Percentiles rank a stretch among this genome's conserved stretches.
phyloP scores from a whole-genome alignment of 768 basidiomycete genomes.

The Crepidotus variabilis region DNA sequence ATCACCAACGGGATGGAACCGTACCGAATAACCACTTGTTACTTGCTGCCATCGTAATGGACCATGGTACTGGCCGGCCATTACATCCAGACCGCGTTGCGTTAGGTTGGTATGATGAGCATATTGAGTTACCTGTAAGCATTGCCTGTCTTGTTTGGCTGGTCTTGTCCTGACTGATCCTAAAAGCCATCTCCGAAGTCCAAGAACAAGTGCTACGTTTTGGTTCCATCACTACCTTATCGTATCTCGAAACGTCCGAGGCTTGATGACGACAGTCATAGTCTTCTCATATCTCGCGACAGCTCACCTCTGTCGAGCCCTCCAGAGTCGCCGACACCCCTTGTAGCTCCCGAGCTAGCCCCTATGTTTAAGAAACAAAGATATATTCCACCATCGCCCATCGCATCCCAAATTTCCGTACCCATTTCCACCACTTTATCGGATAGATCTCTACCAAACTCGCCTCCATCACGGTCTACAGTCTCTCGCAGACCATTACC shows the following conservation, averaged over 20 bases:
- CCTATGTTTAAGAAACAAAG: too few species aligned
- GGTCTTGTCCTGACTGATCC: background rate
- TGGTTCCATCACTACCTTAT: conserved; percentile 10
- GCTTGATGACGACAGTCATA: background rate
- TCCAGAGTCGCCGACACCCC: background rate
- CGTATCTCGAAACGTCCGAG: background rate
- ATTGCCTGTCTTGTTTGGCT: background rate
- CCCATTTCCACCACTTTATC: too few species aligned
- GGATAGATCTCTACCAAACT: too few species aligned
- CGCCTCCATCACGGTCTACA: too few species aligned
- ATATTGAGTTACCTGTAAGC: conserved; percentile 2
- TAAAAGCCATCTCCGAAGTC: background rate
- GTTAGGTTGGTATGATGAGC: conserved; percentile 61
- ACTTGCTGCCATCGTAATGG: conserved; percentile 43
- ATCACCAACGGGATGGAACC: conserved; percentile 27
- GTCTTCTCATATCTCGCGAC: background rate
- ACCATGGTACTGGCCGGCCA: conserved; percentile 47
- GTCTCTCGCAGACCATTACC: too few species aligned
- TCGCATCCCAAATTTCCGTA: too few species aligned
- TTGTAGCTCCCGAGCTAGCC: too few species aligned
- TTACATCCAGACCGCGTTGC: conserved; percentile 32
- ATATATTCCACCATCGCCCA: too few species aligned
- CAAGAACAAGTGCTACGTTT: conserved; percentile 6
- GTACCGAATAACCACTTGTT: conserved; percentile 28
- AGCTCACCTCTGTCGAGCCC: background rate